Evolutionary conservation across 768 basidiomycete genomes (phyloP).

Genomic region (Amanita exitialis): DNA sequence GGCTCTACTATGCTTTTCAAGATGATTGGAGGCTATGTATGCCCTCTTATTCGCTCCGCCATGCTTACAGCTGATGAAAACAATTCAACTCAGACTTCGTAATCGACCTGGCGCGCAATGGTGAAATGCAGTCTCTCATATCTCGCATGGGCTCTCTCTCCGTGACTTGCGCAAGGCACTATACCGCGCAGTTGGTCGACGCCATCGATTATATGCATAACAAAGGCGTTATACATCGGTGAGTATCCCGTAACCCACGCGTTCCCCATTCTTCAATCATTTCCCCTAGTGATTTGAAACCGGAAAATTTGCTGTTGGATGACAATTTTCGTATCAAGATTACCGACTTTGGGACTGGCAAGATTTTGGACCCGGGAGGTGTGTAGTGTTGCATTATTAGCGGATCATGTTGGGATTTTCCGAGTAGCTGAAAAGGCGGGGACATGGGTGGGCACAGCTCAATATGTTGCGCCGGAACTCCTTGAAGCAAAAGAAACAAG

Average conservation of each 20-base stretch:
- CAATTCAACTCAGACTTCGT: slow-evolving; percentile 50
- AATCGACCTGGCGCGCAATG: slow-evolving; percentile 66
- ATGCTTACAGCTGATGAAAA: not conserved
- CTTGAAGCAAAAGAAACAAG: slow-evolving; percentile 65
- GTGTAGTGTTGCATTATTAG: slow-evolving; percentile 19
- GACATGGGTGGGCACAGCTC: slow-evolving; percentile 85
- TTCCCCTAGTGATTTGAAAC: slow-evolving; percentile 56
- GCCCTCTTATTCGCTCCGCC: slow-evolving; percentile 15
- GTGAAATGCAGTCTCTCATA: slow-evolving; percentile 67
- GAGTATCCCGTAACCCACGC: slow-evolving; percentile 7
- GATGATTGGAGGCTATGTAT: slow-evolving; percentile 77
- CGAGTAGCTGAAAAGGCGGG: slow-evolving; percentile 36
- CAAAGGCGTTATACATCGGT: slow-evolving; percentile 85
- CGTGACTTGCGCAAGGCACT: slow-evolving; percentile 64
- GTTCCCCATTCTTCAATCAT: not conserved
- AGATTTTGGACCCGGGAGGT: slow-evolving; percentile 39
- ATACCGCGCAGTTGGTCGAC: slow-evolving; percentile 84
- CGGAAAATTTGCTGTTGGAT: slow-evolving; percentile 88
- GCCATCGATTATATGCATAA: slow-evolving; percentile 87
- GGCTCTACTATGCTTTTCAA: slow-evolving; percentile 77
- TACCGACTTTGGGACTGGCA: slow-evolving; percentile 96
- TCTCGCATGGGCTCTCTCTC: slow-evolving; percentile 82
- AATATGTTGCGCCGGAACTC: slow-evolving; percentile 85
- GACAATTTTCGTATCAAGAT: slow-evolving; percentile 80
- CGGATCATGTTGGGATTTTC: slow-evolving; percentile 19